phyloP scores from a whole-genome alignment of 164 flowering plant species.

The Nymphaea colorata region DNA sequence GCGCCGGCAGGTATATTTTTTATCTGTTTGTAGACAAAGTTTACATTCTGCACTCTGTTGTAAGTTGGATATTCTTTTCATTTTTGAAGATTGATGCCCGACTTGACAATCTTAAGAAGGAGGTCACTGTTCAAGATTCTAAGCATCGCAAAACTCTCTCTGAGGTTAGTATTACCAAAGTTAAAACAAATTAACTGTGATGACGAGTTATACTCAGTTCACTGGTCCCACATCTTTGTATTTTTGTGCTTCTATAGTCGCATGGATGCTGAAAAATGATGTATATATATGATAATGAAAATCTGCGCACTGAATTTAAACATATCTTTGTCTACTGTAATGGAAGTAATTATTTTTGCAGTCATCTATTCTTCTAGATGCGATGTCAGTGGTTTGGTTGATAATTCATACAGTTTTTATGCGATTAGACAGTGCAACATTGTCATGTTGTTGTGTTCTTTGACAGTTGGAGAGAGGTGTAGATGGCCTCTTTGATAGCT shows the following conservation, averaged over 20 bases:
- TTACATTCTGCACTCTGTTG: not conserved
- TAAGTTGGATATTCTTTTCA: not conserved
- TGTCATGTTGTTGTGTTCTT: not conserved
- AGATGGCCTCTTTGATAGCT: constrained; percentile 92
- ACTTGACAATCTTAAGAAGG: constrained; percentile 68
- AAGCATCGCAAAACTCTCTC: constrained; percentile 86
- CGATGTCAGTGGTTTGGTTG: no score
- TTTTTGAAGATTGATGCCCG: constrained; percentile 61
- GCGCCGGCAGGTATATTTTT: constrained; percentile 44
- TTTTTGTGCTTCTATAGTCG: not conserved
- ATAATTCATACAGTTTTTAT: no score
- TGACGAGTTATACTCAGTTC: no score
- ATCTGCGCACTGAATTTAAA: not conserved
- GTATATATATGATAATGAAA: not conserved
- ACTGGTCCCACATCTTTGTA: no score
- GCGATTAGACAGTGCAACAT: not conserved
- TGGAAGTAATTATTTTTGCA: not conserved
- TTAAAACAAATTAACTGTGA: not conserved
- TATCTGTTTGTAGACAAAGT: not conserved
- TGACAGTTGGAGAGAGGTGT: constrained; percentile 93
- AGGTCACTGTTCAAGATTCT: constrained; percentile 80
- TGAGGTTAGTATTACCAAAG: constrained; percentile 46
- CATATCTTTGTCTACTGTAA: no score
- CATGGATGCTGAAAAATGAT: not conserved
- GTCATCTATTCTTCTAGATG: not conserved